Evolutionary conservation across 2,329 filamentous ascomycete species (phyloP).

Genomic region (Ceratocystis papillata): DNA sequence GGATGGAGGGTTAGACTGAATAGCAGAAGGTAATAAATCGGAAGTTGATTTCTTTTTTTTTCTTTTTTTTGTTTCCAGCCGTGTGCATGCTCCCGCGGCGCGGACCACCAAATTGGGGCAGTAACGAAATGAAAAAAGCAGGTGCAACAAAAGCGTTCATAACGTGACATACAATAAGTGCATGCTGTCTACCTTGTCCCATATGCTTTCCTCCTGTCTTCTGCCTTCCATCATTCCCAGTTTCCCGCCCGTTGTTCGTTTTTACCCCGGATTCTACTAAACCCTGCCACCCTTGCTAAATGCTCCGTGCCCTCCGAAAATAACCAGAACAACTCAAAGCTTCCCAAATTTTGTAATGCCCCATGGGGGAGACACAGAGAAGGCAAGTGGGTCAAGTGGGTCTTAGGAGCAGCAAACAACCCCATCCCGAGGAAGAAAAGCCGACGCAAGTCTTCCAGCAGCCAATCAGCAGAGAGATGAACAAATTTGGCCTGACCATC

Average conservation of each 20-base stretch:
- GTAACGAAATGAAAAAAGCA: not conserved
- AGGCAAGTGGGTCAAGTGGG: constrained; percentile 8
- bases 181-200: not conserved
- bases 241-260: not conserved
- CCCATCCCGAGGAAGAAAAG: constrained; percentile 8
- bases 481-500: not conserved
- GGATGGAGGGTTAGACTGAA: not conserved
- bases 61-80: not conserved
- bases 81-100: not conserved
- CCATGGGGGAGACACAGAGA: constrained; percentile 11
- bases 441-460: not conserved
- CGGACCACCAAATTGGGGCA: not conserved
- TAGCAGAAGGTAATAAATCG: not conserved
- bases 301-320: constrained; percentile 13
- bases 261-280: constrained; percentile 14
- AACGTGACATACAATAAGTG: not conserved
- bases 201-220: not conserved
- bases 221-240: not conserved
- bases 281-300: constrained; percentile 6
- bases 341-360: constrained; percentile 5
- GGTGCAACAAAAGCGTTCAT: not conserved
- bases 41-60: not conserved
- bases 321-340: constrained; percentile 3
- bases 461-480: constrained; percentile 6
- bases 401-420: not conserved